phyloP scores from a whole-genome alignment of 2,329 filamentous ascomycete species.

The Xylaria hypoxylon region DNA sequence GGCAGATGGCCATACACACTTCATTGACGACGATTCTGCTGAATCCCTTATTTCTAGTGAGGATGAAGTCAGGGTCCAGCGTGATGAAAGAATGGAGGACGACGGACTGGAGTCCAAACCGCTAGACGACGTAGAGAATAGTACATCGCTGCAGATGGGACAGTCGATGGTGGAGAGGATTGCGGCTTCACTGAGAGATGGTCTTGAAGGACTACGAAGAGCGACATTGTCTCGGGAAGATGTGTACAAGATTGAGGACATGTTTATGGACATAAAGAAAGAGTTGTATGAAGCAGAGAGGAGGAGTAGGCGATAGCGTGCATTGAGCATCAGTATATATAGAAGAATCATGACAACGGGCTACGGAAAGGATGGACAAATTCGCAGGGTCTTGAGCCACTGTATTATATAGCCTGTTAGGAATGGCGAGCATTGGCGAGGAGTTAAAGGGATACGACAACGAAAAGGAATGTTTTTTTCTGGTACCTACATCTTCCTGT shows the following conservation, averaged over 20 bases:
- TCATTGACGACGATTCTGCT: not conserved
- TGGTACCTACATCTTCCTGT: not conserved
- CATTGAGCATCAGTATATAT: constrained; percentile 25
- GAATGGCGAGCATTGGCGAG: constrained; percentile 32
- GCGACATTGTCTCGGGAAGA: constrained; percentile 72
- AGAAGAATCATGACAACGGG: constrained; percentile 23
- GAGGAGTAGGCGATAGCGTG: constrained; percentile 57
- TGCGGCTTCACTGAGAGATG: constrained; percentile 63
- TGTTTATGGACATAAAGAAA: constrained; percentile 81
- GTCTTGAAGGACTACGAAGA: constrained; percentile 69
- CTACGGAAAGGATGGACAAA: constrained; percentile 11
- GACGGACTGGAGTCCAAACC: constrained; percentile 7
- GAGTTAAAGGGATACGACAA: constrained; percentile 32
- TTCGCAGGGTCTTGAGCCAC: constrained; percentile 7
- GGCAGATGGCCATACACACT: constrained; percentile 14
- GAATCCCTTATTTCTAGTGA: constrained; percentile 15
- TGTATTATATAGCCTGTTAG: constrained; percentile 26
- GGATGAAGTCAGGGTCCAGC: constrained; percentile 33
- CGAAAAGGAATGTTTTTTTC: not conserved
- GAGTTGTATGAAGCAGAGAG: constrained; percentile 78
- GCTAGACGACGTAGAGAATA: constrained; percentile 8
- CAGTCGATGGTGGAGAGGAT: constrained; percentile 60
- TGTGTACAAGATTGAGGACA: constrained; percentile 78
- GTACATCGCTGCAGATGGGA: constrained; percentile 41
- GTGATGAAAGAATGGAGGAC: constrained; percentile 18